A percentile compares a stretch with the other conserved stretches of the same genome.
Conservation (phyloP, 164 flowering plant species). For the Vitis cinerea region DNA sequence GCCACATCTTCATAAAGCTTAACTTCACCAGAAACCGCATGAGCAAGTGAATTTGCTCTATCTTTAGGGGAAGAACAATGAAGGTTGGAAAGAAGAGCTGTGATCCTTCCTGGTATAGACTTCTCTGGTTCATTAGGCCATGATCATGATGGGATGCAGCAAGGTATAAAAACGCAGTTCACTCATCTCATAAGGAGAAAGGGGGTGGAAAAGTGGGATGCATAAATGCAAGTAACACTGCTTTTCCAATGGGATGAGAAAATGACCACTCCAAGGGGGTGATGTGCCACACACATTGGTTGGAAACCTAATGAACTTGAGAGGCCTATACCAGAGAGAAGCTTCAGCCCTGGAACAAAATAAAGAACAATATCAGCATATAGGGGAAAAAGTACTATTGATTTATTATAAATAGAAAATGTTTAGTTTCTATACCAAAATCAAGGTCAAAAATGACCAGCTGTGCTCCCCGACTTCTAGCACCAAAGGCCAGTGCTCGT, state of each 20-base stretch:
- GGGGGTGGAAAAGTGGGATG: no score
- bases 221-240: neutral
- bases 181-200: neutral
- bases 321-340: neutral
- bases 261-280: neutral
- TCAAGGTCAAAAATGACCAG: conserved; percentile 46
- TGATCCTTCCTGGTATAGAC: neutral
- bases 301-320: neutral
- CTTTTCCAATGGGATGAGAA: neutral
- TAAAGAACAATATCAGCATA: neutral
- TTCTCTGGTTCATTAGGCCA: neutral
- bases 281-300: neutral
- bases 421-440: conserved; percentile 33
- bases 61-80: conserved; percentile 22
- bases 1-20: conserved; percentile 28
- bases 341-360: neutral
- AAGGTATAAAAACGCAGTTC: neutral
- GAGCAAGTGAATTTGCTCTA: conserved; percentile 53
- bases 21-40: conserved; percentile 49
- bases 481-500: conserved; percentile 72
- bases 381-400: neutral
- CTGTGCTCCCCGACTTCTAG: conserved; percentile 56
- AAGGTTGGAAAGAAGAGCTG: neutral
- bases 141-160: neutral
- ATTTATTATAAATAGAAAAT: neutral